Evolutionary conservation across 495 filamentous ascomycete genomes (phyloP), one percentile per base, ranked within the genome.

Genomic region (Aspergillus affinis): DNA sequence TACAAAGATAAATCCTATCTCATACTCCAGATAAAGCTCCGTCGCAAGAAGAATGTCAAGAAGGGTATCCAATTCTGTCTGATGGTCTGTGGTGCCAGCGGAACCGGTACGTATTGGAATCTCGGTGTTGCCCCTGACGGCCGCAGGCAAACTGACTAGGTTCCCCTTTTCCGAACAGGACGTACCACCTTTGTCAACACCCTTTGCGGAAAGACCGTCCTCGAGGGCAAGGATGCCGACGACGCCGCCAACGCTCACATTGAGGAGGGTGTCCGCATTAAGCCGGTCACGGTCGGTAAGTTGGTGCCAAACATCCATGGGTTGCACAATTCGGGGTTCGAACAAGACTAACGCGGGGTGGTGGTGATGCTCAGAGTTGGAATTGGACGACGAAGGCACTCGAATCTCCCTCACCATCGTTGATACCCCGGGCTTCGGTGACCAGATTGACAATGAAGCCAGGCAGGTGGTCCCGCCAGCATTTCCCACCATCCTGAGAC

Each of bases 21-120:
- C 66, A 26, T 45, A 62, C 70, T 65, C 59, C 78, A 92, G 89
- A 90, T 93, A 75, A 92, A 95, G 88, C 92, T 96, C 75, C 93
- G 94, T 79, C 88, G 92, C 73, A 98, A 98, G 93, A 98, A 98
- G 87, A 97, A 98, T 84, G 93, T 98, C 79, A 98, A 98, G 89
- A 98, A 98, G 88, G 94, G 94, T 65, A 97, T 98, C 71, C 95
- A 98, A 83, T 98, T 98, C 83, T 98, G 93, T 80, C 73, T 98
- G 88, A 98, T 98, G 94, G 94, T 98, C 66, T 98, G 95, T 75
- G 94, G 94, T 79, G 93, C 94, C 71, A 97, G 93, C 66, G 94
- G 94, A 75, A 98, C 94, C 75, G 93, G 93, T 97, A 86, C 67
- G 85, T 80, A 59, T 49, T 52, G 48, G 54, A 47, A 46, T 48